phyloP scores from a whole-genome alignment of 2,329 filamentous ascomycete genomes.

The Calycina herbarum region DNA sequence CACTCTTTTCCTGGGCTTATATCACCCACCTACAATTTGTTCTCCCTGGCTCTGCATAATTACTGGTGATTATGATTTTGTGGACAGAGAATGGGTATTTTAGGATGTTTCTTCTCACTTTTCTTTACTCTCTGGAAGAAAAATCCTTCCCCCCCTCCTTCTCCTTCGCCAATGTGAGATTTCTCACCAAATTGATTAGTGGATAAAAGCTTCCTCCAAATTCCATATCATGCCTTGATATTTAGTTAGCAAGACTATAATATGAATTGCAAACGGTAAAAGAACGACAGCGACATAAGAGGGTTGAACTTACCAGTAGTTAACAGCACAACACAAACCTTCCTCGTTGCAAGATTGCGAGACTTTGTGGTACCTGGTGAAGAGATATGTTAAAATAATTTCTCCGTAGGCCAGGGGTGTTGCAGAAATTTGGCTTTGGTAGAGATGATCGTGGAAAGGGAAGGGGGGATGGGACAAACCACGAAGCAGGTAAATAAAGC shows the following conservation, averaged over 20 bases:
- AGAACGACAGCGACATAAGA: neutral
- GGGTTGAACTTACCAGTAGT: slow-evolving; percentile 65
- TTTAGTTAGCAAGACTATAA: slow-evolving; percentile 16
- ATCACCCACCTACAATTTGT: no score
- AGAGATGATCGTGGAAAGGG: no score
- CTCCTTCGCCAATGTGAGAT: slow-evolving; percentile 19
- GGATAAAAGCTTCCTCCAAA: slow-evolving; percentile 70
- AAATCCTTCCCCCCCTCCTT: neutral
- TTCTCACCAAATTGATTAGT: slow-evolving; percentile 32
- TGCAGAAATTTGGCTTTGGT: neutral
- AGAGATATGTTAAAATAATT: neutral
- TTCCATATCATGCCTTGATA: slow-evolving; percentile 75
- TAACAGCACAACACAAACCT: slow-evolving; percentile 74
- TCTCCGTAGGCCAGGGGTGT: neutral
- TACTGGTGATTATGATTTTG: no score
- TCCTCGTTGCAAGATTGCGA: slow-evolving; percentile 68
- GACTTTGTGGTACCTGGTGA: slow-evolving; percentile 74
- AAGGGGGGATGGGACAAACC: slow-evolving; percentile 48
- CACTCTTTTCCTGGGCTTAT: no score
- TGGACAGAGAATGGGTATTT: no score
- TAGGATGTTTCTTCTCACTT: no score
- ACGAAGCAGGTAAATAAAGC: slow-evolving; percentile 79
- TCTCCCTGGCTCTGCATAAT: no score
- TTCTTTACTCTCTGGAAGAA: no score
- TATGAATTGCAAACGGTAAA: neutral